Evolutionary conservation across 495 filamentous ascomycete genomes (phyloP).

Genomic region (Penicillium soppii): DNA sequence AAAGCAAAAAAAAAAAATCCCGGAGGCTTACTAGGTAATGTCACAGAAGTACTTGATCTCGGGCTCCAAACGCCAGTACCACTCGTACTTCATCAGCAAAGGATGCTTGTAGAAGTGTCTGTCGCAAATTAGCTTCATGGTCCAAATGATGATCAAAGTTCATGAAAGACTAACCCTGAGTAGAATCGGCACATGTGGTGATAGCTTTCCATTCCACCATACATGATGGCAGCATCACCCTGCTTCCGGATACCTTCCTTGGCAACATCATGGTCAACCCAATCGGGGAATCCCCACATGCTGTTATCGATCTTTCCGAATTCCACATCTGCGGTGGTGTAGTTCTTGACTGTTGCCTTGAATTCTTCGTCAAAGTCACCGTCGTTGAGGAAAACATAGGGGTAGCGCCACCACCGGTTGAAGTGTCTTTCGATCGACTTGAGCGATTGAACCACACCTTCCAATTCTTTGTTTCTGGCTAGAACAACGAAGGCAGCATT

Average conservation of each 20-base stretch:
- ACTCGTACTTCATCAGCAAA: conserved; percentile 93
- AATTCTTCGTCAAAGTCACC: conserved; percentile 94
- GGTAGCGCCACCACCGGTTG: conserved; percentile 98
- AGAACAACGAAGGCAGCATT: conserved; percentile 97
- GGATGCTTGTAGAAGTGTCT: conserved; percentile 99
- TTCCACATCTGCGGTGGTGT: conserved; percentile 81
- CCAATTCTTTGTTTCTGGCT: conserved; percentile 93
- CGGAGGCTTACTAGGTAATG: conserved; percentile 84
- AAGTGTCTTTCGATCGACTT: conserved; percentile 99
- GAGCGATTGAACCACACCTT: conserved; percentile 92
- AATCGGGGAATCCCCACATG: conserved; percentile 97
- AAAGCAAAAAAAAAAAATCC: background rate
- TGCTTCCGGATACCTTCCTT: conserved; percentile 95
- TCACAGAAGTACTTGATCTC: conserved; percentile 99
- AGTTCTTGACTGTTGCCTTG: conserved; percentile 82
- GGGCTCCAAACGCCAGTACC: conserved; percentile 99
- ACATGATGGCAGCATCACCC: conserved; percentile 98
- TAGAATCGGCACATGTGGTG: conserved; percentile 99
- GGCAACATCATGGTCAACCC: conserved; percentile 89
- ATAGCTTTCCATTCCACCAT: conserved; percentile 98
- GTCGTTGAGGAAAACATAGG: conserved; percentile 98
- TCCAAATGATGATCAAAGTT: conserved; percentile 7
- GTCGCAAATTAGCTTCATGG: conserved; percentile 14
- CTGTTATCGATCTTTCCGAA: conserved; percentile 89
- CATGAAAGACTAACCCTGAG: conserved; percentile 67